These are phyloP conservation scores for Ascochyta fabae DNA, from an alignment of 2,329 filamentous ascomycete species.

Conservation along the genomic window DNA sequence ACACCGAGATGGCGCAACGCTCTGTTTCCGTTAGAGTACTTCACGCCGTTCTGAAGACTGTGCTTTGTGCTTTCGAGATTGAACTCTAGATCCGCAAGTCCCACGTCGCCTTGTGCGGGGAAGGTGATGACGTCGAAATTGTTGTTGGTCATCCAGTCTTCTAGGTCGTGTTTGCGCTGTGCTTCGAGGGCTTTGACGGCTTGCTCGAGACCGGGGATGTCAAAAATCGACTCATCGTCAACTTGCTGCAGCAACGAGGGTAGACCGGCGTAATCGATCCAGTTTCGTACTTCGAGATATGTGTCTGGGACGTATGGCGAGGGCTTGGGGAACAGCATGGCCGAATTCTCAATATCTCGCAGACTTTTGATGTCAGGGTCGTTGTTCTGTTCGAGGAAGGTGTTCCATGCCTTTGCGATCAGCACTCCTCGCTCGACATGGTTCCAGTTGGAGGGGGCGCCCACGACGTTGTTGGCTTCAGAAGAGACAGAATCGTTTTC, in stretches of 20 bases:
- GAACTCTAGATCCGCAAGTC: slow-evolving; percentile 56
- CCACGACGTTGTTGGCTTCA: slow-evolving; percentile 51
- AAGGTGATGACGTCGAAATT: slow-evolving; percentile 57
- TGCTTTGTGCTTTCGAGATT: slow-evolving; percentile 37
- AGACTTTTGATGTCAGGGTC: slow-evolving; percentile 51
- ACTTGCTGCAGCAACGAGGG: slow-evolving; percentile 36
- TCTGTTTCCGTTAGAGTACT: slow-evolving; percentile 62
- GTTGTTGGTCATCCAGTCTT: slow-evolving; percentile 57
- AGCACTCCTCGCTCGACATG: slow-evolving; percentile 56
- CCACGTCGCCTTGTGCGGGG: slow-evolving; percentile 60
- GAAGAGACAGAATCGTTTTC: slow-evolving; percentile 49
- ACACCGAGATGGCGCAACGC: slow-evolving; percentile 62
- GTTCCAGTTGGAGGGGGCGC: slow-evolving; percentile 56
- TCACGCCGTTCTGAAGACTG: slow-evolving; percentile 59
- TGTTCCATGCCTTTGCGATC: slow-evolving; percentile 60
- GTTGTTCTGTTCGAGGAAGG: slow-evolving; percentile 55
- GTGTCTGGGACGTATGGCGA: slow-evolving; percentile 46
- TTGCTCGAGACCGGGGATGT: slow-evolving; percentile 51
- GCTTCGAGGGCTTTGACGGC: slow-evolving; percentile 57
- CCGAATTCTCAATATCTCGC: slow-evolving; percentile 47
- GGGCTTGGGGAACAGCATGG: slow-evolving; percentile 49
- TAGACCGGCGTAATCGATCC: slow-evolving; percentile 48
- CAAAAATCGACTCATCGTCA: slow-evolving; percentile 47
- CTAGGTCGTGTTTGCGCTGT: slow-evolving; percentile 57
- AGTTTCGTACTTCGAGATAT: slow-evolving; percentile 50